phyloP scores from a whole-genome alignment of 257 asterid genomes.

The Lycium barbarum region DNA sequence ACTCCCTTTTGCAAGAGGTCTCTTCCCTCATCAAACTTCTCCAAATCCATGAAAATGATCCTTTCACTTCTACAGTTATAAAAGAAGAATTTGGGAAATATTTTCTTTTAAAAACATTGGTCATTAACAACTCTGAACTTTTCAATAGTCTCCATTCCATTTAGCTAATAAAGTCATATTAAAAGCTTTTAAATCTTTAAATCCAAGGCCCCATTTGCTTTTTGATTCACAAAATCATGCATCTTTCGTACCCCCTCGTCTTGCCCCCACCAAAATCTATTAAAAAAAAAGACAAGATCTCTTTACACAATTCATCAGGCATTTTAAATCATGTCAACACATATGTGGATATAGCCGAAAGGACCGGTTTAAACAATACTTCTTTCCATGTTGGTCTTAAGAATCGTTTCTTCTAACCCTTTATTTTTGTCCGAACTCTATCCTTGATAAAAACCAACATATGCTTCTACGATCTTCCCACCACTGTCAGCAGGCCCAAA shows the following conservation, averaged over 20 bases:
- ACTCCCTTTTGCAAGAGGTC: no score
- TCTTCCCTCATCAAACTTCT: no score
- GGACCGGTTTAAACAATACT: background rate
- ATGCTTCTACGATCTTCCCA: background rate
- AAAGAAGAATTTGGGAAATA: no score
- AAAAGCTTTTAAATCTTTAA: background rate
- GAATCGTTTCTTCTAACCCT: background rate
- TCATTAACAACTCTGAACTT: background rate
- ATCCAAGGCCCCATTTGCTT: background rate
- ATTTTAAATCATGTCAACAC: background rate
- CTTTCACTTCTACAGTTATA: background rate
- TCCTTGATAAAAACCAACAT: background rate
- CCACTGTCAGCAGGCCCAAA: background rate
- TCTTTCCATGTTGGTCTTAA: background rate
- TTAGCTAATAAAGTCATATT: background rate
- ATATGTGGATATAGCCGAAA: background rate
- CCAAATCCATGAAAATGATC: no score
- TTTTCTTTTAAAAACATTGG: background rate
- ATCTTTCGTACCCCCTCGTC: background rate
- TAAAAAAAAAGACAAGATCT: background rate
- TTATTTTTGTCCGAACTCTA: background rate
- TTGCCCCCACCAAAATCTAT: background rate
- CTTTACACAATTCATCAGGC: background rate
- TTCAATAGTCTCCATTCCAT: background rate
- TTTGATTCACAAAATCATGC: background rate